Evolutionary conservation across 2,329 filamentous ascomycete genomes (phyloP), one percentile per base, ranked within the genome.

Genomic region (Myriosclerotinia duriaeana): DNA sequence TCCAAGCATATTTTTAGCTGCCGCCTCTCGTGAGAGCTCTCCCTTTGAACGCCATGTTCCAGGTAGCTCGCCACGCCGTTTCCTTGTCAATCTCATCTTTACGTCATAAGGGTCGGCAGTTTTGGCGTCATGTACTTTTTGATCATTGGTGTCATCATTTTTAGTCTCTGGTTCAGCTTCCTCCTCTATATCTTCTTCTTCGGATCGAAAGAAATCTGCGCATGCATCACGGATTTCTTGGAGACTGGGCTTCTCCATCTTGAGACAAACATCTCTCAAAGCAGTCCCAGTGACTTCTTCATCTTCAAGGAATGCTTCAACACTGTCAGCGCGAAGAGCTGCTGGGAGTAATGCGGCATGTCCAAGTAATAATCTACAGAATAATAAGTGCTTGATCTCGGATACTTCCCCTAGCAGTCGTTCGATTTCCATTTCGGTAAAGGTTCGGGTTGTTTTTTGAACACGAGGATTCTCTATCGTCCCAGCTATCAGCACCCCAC

Each of bases 221-320:
- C 81, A 84, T 17, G 81, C 81, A 72, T 84, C 81, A 53, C 81
- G 77, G 30, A 84, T 78, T 54, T 82, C 80, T 68, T 84, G 80
- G 2, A 83, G 75, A n/a, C 73, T 75, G 22, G 81, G 81, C 54
- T 79, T 77, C 66, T 83, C 81, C 56, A 83, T 74, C 67, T 80
- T 80, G 30, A 83, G 74, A 67, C 80, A 82, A 6, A 83, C 69
- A 69, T 83, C 81, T 68, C 81, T 75, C 5, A 84, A 70, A 64
- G 82, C 78, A 17, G 78, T 74, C 42, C 76, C 75, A 2, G 78
- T 78, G 44, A 83, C 77, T 34, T 80, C 76, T 11, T 74, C 69
- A 60, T 81, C 78, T 5, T 72, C 73, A 3, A 83, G 74, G 64
- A 83, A 82, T 7, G 81, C 78, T 4, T 83, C 76, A 5, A 83